phyloP scores from a whole-genome alignment of 1,284 basidiomycete species.

The Athelia psychrophila region DNA sequence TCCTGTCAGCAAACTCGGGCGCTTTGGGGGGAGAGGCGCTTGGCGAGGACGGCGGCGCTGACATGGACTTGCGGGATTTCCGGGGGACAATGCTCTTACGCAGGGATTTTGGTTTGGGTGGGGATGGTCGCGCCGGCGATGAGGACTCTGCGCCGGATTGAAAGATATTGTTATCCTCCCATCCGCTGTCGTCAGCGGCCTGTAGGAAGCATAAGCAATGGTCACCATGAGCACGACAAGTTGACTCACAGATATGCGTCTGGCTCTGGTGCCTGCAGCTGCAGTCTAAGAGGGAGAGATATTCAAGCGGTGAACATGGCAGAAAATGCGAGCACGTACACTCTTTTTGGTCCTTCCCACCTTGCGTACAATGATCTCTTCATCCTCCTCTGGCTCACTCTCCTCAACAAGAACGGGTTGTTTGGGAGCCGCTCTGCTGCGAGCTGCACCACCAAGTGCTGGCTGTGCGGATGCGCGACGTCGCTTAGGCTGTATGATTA shows the following conservation, averaged over 20 bases:
- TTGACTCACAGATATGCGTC: slow-evolving; percentile 44
- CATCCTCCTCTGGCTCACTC: slow-evolving; percentile 72
- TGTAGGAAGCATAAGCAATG: slow-evolving; percentile 15
- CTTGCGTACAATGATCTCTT: slow-evolving; percentile 52
- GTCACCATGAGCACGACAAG: background rate
- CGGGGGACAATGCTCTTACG: slow-evolving; percentile 42
- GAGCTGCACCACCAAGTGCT: slow-evolving; percentile 49
- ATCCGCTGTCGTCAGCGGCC: slow-evolving; percentile 66
- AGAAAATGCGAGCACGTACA: slow-evolving; percentile 34
- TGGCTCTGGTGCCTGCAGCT: slow-evolving; percentile 45
- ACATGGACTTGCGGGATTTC: slow-evolving; percentile 64
- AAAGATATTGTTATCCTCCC: slow-evolving; percentile 85
- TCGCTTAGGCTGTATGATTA: slow-evolving; percentile 47
- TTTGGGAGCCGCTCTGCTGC: slow-evolving; percentile 24
- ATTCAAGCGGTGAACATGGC: slow-evolving; percentile 5
- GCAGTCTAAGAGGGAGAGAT: slow-evolving; percentile 31
- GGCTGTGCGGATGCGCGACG: slow-evolving; percentile 71
- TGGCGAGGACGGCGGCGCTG: slow-evolving; percentile 41
- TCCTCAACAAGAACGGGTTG: slow-evolving; percentile 61
- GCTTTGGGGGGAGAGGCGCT: slow-evolving; percentile 31
- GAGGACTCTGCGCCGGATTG: slow-evolving; percentile 80
- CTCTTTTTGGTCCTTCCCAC: slow-evolving; percentile 57
- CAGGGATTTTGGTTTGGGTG: slow-evolving; percentile 42
- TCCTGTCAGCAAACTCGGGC: background rate
- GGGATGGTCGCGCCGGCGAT: slow-evolving; percentile 64